Conservation (phyloP, 257 asterid genomes). For the Solanum microdontum region DNA sequence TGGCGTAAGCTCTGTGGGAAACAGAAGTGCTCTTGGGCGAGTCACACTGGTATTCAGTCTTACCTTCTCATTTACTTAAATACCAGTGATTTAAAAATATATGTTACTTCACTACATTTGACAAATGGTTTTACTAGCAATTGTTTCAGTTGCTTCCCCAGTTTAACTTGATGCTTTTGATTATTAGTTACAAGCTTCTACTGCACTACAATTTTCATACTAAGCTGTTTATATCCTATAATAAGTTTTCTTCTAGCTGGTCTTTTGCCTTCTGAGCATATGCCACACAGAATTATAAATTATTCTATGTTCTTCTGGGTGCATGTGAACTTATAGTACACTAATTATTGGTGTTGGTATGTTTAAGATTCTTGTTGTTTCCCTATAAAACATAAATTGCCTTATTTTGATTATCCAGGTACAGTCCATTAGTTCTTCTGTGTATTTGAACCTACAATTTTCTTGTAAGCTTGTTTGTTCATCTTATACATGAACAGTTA, state of each 20-base stretch:
- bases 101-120: neutral
- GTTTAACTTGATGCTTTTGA: neutral
- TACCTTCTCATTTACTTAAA: neutral
- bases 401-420: neutral
- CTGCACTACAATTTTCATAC: neutral
- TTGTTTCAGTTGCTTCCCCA: neutral
- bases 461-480: neutral
- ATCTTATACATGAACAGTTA: neutral
- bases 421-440: neutral
- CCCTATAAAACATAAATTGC: neutral
- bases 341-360: neutral
- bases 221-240: neutral
- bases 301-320: neutral
- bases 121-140: neutral
- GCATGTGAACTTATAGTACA: neutral
- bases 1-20: conserved; percentile 71
- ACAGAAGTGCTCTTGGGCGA: conserved; percentile 91
- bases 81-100: neutral
- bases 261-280: neutral
- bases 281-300: neutral
- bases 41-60: conserved; percentile 66
- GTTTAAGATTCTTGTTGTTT: neutral
- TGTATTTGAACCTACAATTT: neutral
- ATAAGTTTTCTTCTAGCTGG: neutral
- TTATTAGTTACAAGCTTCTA: neutral